Base-by-base conservation (phyloP, 768 basidiomycete species). In the Pulveroboletus sp. region DNA sequence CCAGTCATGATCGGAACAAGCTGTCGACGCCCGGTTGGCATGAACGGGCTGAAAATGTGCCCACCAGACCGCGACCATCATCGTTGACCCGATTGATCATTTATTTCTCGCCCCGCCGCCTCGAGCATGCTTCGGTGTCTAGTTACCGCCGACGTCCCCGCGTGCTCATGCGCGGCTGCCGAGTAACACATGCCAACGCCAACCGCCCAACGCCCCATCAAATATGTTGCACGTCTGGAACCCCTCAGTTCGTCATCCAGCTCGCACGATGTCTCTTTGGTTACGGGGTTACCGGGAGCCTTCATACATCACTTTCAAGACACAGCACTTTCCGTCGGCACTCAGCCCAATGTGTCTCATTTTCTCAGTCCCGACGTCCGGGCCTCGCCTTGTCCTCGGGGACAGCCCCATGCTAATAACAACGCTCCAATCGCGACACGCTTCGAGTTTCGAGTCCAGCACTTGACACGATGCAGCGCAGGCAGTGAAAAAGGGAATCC, bases 1-100 rank as follows among this genome's bases (percentile, higher is more conserved):
- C 37, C 6, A 37, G 36, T 52, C 35, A 33, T 7, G 43, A 59
- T 50, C 46, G 43, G 52, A 46, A 38, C 47, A 40, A 46, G 27
- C 9, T 40, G 58, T 5, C 49, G 38, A 11, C 15, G 14, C 47
- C 48, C 50, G 47, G 46, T 12, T 42, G 44, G 24, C 27, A 39
- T 32, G 47, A 14, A 45, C 18, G 40, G 27, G 36, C 26, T 18
- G 24, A 37, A 31, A 21, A 37, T 30, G 26, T 15, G 11, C 31
- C 21, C 33, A 38, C 27, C 26, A 26, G 26, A 21, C 30, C 26
- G 39, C 18, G 9, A 30, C 44, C 32, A 35, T 39, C 39, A 18
- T 6, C 32, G 18, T 32, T 8, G 28, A 12, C 12, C 31, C 17
- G 27, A 28, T 33, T 43, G 37, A 31, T 36, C 48, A 46, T 43